These are phyloP conservation scores for Trichoderma sp. DNA, from an alignment of 2,329 filamentous ascomycete genomes.

Conservation along the genomic window DNA sequence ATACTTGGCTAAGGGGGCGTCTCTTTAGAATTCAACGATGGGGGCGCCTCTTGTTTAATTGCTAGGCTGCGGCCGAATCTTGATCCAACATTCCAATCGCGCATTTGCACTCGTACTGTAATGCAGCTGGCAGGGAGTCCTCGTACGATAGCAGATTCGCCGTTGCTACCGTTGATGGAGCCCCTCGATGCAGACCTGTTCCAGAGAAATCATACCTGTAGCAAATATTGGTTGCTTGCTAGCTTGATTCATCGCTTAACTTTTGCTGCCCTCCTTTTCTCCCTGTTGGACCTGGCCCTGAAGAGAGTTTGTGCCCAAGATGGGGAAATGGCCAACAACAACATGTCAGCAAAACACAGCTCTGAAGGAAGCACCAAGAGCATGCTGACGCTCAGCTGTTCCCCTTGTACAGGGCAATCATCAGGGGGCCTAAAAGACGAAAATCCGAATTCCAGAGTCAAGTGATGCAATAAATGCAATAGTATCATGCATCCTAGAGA, in stretches of 20 bases:
- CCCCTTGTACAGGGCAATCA: neutral
- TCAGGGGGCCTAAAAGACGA: neutral
- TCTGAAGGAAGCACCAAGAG: neutral
- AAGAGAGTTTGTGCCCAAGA: neutral
- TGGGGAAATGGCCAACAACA: neutral
- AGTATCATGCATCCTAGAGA: neutral
- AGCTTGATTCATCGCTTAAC: neutral
- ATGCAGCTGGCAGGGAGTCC: neutral
- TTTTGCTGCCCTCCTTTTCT: neutral
- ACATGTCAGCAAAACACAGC: neutral
- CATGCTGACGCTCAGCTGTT: neutral
- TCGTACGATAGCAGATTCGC: neutral
- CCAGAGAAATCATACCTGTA: neutral
- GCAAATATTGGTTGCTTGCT: neutral
- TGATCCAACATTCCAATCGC: constrained; percentile 1
- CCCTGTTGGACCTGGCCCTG: neutral
- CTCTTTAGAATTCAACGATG: neutral
- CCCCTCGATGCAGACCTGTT: neutral
- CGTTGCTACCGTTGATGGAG: neutral
- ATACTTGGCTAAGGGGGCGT: neutral
- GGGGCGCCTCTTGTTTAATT: neutral
- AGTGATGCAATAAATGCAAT: constrained; percentile 3
- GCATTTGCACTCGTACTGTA: neutral
- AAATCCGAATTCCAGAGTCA: neutral
- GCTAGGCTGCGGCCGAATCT: neutral